Evolutionary conservation across 306 rosid genomes (phyloP).

Genomic region (Casuarina cunninghamiana): DNA sequence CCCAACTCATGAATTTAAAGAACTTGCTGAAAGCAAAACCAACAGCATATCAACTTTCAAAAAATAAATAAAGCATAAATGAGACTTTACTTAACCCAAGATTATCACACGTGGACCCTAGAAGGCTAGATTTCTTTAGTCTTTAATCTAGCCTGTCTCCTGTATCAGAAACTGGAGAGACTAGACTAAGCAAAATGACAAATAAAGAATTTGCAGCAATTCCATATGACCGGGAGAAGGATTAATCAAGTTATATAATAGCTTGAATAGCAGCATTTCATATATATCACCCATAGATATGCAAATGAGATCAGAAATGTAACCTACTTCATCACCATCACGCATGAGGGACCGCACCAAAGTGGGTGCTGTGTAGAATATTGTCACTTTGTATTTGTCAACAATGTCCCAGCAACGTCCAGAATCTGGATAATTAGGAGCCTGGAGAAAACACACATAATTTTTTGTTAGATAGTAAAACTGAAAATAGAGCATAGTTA

Average conservation of each 20-base stretch:
- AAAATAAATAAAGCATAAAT: not conserved
- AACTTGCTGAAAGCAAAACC: conserved; percentile 5
- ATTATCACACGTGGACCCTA: not conserved
- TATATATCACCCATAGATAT: conserved; percentile 13
- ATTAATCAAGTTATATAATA: not conserved
- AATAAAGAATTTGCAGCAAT: conserved; percentile 1
- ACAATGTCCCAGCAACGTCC: conserved; percentile 99
- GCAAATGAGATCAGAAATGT: conserved; percentile 8
- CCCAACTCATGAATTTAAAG: not conserved
- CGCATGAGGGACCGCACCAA: conserved; percentile 99
- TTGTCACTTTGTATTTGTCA: conserved; percentile 85
- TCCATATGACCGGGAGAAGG: conserved; percentile 1
- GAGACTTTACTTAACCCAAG: not conserved
- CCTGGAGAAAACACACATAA: conserved; percentile 48
- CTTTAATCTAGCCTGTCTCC: not conserved
- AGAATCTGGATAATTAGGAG: conserved; percentile 90
- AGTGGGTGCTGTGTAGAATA: conserved; percentile 98
- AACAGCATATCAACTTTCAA: not conserved
- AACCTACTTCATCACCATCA: conserved; percentile 70
- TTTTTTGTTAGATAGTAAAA: conserved; percentile 17
- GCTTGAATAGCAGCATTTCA: conserved; percentile 1
- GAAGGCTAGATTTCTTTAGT: not conserved
- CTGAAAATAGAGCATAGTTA: not conserved
- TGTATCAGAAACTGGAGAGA: conserved; percentile 6
- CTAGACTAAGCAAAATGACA: not conserved